Percentiles rank a stretch among this genome's conserved stretches.
Evolutionary conservation across 108 stramenopile species (phyloP).

Genomic region (Stephanodiscus triporus): DNA sequence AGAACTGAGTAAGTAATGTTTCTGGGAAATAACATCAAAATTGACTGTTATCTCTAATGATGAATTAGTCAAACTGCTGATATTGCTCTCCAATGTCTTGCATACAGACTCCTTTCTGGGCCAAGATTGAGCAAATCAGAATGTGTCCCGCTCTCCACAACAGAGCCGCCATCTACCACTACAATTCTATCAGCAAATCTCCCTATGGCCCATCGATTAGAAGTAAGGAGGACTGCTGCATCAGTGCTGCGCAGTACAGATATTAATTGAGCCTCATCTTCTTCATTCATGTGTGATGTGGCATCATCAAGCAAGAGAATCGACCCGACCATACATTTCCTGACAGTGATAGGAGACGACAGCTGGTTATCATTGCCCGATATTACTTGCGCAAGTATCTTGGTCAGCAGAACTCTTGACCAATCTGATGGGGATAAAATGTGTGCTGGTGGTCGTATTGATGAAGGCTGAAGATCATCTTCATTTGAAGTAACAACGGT

Average conservation of each 20-base stretch:
- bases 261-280: constrained; percentile 72
- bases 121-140: constrained; percentile 76
- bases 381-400: constrained; percentile 78
- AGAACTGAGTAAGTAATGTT: too few species aligned
- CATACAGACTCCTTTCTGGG: constrained; percentile 82
- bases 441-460: constrained; percentile 58
- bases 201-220: constrained; percentile 83
- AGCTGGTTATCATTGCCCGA: constrained; percentile 73
- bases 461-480: constrained; percentile 74
- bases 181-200: constrained; percentile 82
- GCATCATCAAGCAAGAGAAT: constrained; percentile 83
- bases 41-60: not conserved
- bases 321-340: constrained; percentile 79
- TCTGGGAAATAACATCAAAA: too few species aligned
- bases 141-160: constrained; percentile 87
- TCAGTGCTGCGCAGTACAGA: constrained; percentile 70
- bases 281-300: constrained; percentile 70
- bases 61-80: constrained; percentile 46
- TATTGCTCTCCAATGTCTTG: constrained; percentile 85
- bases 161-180: constrained; percentile 74
- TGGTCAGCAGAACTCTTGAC: constrained; percentile 77
- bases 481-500: constrained; percentile 83
- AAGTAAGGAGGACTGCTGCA: constrained; percentile 77
- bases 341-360: constrained; percentile 56
- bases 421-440: constrained; percentile 83